phyloP scores from a whole-genome alignment of 1,284 basidiomycete species.

The Uromyces viciae-fabae region DNA sequence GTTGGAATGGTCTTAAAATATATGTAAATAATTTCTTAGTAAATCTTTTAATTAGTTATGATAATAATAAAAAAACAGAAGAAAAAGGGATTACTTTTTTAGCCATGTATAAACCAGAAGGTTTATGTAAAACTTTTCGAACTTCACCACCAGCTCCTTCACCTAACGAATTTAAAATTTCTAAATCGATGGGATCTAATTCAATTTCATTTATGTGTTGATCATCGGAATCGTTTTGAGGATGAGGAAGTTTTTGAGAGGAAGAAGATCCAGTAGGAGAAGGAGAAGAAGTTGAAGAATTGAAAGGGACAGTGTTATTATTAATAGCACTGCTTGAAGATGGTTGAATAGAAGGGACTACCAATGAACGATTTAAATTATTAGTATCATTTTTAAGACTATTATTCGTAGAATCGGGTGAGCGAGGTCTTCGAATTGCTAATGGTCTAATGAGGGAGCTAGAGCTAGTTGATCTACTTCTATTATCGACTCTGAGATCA shows the following conservation, averaged over 20 bases:
- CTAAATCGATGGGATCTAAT: constrained; percentile 61
- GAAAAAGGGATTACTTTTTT: constrained; percentile 67
- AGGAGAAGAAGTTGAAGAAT: neutral
- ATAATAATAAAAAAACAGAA: neutral
- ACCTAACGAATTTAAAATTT: constrained; percentile 71
- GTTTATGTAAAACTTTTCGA: constrained; percentile 76
- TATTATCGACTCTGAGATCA: neutral
- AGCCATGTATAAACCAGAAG: constrained; percentile 75
- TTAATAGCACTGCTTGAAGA: too few species aligned
- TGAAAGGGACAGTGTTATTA: neutral
- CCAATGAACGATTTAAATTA: neutral
- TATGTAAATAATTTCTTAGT: too few species aligned
- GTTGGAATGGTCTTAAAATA: constrained; percentile 73
- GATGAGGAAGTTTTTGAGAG: too few species aligned
- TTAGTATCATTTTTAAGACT: neutral
- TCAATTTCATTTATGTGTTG: constrained; percentile 27
- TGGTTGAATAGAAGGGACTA: neutral
- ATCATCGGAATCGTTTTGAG: neutral
- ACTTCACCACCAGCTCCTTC: constrained; percentile 96
- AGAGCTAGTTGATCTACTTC: constrained; percentile 4
- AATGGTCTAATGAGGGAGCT: constrained; percentile 14
- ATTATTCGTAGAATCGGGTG: neutral
- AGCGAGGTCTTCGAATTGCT: constrained; percentile 8
- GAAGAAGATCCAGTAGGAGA: neutral
- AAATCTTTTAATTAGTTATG: neutral